Conservation (phyloP, 208 protist genomes). For the Trypanosoma boissoni region DNA sequence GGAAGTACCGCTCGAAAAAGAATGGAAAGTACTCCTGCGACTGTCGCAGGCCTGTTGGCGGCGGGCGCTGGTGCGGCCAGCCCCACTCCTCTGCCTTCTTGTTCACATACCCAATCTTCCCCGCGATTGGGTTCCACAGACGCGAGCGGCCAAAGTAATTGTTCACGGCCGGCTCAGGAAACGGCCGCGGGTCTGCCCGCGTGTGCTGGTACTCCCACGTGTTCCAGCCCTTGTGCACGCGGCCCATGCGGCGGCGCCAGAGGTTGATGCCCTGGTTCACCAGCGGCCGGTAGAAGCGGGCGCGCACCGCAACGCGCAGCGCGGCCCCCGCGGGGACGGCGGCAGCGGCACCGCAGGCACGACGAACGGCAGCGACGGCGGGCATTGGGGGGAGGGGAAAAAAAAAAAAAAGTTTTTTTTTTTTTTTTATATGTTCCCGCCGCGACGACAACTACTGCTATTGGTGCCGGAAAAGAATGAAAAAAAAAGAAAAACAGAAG, state of each 20-base stretch:
- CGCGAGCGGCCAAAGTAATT: constrained; percentile 84
- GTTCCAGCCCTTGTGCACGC: constrained; percentile 67
- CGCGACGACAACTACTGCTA: no score
- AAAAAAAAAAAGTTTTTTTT: no score
- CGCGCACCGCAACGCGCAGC: constrained; percentile 25
- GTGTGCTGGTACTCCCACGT: constrained; percentile 76
- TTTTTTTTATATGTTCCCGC: no score
- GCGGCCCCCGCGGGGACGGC: not conserved
- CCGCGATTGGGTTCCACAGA: constrained; percentile 83
- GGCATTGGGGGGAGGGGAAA: not conserved
- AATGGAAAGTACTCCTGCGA: constrained; percentile 77
- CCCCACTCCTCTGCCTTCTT: constrained; percentile 76
- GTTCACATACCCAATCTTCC: constrained; percentile 80
- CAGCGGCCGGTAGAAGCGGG: constrained; percentile 80
- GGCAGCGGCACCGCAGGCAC: not conserved
- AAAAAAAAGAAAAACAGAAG: not conserved
- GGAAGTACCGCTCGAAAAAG: constrained; percentile 84
- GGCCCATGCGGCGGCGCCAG: constrained; percentile 80
- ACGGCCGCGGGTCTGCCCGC: constrained; percentile 70
- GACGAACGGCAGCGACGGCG: constrained; percentile 5
- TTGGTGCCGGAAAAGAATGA: not conserved
- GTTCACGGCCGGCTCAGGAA: constrained; percentile 82
- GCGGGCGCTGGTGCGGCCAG: constrained; percentile 69
- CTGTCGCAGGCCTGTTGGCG: constrained; percentile 72
- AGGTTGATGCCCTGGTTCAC: constrained; percentile 79